Base-by-base conservation (phyloP, 2,329 filamentous ascomycete species). In the Pseudofabraea citricarpa region DNA sequence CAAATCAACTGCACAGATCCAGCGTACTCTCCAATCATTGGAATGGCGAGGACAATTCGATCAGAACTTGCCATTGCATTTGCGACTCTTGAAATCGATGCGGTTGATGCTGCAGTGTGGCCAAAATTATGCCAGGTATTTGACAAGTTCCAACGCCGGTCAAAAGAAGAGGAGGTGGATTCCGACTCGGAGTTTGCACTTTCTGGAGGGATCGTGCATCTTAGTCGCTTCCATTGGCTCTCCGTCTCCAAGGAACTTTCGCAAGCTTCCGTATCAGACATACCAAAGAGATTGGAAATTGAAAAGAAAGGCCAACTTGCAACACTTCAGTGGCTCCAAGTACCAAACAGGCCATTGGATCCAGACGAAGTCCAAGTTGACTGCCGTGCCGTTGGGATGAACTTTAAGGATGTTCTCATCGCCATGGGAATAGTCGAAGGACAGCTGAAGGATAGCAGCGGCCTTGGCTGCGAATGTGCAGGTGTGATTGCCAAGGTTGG, bases 41-140 rank as follows among this genome's bases (percentile, higher is more conserved):
- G 64, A 8, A 40, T 67, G 13, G 51, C 63, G 22, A 54, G 64
- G 10, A 57, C 58, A 3, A 33, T 50, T n/a, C 48, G 52, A 12
- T 23, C 33, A 13, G 53, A 56, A 26, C 36, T 42, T 5, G 18
- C 26, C 5, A 24, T 46, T 4, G 16, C 41, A 10, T 41, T 51
- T 26, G 45, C 44, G 12, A 52, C 50, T 19, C 26, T 51, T 3
- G 46, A 53, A 33, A 13, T 52, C 5, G 42, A 42, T 7, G 38
- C 33, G 13, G 18, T 18, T 36, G 36, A 23, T 38, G 3, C 22
- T 6, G 33, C 21, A 4, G 22, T 8, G 9, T 9, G 8, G 8
- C 6, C 8, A 7, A 15, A 9, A 7, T 8, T 15, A 9, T 9
- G 8, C 15, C 8, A 33, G 9, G 15, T 43, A 5, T 6, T 40